Base-by-base conservation (phyloP, 805 yeast species). In the Wickerhamomyces bisporus region DNA sequence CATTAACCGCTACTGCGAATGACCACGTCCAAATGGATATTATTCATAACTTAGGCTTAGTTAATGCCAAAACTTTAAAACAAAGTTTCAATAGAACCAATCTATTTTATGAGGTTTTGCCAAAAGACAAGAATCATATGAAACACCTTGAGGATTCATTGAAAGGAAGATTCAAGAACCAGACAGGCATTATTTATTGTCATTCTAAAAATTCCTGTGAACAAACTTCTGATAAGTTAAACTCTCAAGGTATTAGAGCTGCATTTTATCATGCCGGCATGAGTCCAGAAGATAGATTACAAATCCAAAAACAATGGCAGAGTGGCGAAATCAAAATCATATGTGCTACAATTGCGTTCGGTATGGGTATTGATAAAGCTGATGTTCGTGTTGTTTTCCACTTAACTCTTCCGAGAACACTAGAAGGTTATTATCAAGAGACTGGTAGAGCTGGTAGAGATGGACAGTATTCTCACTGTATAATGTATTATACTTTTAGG, bases 391-490 rank as follows among this genome's bases (percentile, higher is more conserved):
- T 73, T 65, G 98, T 93, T 4, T 78, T 86, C 30, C 98, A 93
- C 62, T 70, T 82, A 45, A 85, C 93, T 6, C 64, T 93, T 19
- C 97, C 98, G 0, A 67, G 96, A 51, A 86, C 87, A 37, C 66
- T 93, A 46, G 98, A 93, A 62, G 98, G 97, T 0, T 93, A 93
- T 59, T 93, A 93, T 53, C 98, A 93, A 61, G 98, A 93, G 58
- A 89, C 98, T 1, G 98, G 98, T 7, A 78, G 98, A 61, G 98
- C 98, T 4, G 98, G 98, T 5, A 76, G 98, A 64, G 98, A 93
- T 64, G 98, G 98, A 0, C 64, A 73, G 7, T 75, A 68, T 31
- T 83, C 95, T 1, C 81, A 79, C 40, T 93, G 98, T 62, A 73
- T 87, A 12, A 72, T 91, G 73, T 91, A 76, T 50, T 93, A 83